Evolutionary conservation across 108 stramenopile genomes (phyloP).

Genomic region (Fragilaria crotonensis): DNA sequence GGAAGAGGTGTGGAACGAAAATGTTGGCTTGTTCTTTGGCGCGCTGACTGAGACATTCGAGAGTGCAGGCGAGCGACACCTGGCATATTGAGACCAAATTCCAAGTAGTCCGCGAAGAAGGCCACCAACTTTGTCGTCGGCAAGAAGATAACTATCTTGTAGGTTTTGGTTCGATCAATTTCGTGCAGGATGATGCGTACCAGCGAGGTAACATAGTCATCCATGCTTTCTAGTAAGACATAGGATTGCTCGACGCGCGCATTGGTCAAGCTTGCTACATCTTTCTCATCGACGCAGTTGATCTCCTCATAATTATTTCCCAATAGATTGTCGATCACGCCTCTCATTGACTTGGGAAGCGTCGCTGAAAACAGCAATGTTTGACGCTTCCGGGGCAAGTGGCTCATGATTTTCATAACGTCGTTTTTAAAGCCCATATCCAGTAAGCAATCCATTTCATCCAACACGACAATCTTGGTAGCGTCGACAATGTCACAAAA

Average conservation of each 20-base stretch:
- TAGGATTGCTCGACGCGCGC: conserved; percentile 47
- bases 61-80: conserved; percentile 80
- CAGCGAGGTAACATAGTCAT: conserved; percentile 33
- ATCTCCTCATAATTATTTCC: conserved; percentile 40
- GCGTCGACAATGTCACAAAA: conserved; percentile 31
- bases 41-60: conserved; percentile 72
- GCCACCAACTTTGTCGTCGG: conserved; percentile 75
- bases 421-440: conserved; percentile 88
- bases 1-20: conserved; percentile 42
- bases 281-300: conserved; percentile 40
- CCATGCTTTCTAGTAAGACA: conserved; percentile 32
- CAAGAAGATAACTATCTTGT: conserved; percentile 83
- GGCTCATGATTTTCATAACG: conserved; percentile 64
- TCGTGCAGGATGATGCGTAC: conserved; percentile 25
- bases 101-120: conserved; percentile 76
- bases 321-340: conserved; percentile 41
- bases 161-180: conserved; percentile 40
- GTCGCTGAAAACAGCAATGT: conserved; percentile 95
- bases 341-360: conserved; percentile 53
- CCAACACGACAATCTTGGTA: conserved; percentile 73
- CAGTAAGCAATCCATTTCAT: conserved; percentile 92
- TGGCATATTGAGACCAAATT: conserved; percentile 24
- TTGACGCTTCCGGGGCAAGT: conserved; percentile 73
- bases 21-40: conserved; percentile 49
- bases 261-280: conserved; percentile 18